phyloP scores from a whole-genome alignment of 495 filamentous ascomycete species.

The Neurospora discreta region DNA sequence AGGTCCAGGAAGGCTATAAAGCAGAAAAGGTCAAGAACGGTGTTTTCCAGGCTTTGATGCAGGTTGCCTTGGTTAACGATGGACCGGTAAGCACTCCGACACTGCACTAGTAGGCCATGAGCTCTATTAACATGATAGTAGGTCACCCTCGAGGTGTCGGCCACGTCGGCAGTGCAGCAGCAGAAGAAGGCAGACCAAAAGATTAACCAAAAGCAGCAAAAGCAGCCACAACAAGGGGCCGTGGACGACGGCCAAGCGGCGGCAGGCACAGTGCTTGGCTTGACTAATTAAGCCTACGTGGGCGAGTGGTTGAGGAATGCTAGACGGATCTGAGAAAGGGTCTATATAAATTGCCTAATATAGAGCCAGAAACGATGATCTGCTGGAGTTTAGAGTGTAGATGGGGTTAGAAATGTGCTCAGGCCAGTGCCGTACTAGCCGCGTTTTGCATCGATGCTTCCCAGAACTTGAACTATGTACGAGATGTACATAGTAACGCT shows the following conservation, averaged over 20 bases:
- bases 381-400: neutral
- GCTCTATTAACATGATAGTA: slow-evolving; percentile 5
- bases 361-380: neutral
- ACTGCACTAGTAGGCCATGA: neutral
- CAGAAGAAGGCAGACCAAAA: slow-evolving; percentile 1
- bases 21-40: slow-evolving; percentile 82
- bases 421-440: neutral
- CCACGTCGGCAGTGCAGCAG: slow-evolving; percentile 6
- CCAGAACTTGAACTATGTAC: no score
- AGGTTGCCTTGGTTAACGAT: slow-evolving; percentile 87
- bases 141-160: slow-evolving; percentile 28
- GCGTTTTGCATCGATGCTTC: no score
- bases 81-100: slow-evolving; percentile 59
- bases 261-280: neutral
- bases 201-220: neutral
- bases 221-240: neutral
- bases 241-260: neutral
- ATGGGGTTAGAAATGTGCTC: neutral
- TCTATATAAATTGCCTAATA: neutral
- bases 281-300: neutral
- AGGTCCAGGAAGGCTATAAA: slow-evolving; percentile 60
- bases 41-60: slow-evolving; percentile 98
- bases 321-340: neutral
- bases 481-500: no score
- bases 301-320: neutral